Base-by-base conservation (phyloP, 2,329 filamentous ascomycete genomes). In the Intubia oerlemansii region DNA sequence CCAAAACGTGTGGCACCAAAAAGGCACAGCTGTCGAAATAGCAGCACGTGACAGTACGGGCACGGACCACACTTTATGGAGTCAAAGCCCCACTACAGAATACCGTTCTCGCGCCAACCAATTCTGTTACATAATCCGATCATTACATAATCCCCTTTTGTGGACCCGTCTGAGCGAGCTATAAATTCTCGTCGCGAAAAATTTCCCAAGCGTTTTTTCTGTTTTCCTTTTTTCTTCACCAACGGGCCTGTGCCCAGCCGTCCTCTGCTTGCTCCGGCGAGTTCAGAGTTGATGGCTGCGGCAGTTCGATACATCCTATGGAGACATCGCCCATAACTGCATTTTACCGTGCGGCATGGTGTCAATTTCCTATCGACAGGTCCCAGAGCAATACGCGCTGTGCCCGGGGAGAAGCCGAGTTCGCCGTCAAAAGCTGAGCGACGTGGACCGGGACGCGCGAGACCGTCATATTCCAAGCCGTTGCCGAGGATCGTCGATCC, bases 311-410 rank as follows among this genome's bases (percentile, higher is more conserved):
- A 69, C 65, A 56, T 46, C 48, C 51, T 39, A 80, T 72, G 77
- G 77, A 82, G 73, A 71, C 75, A 79, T 71, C 66, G 53, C 51
- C 49, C 49, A 52, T 48, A n/a, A n/a, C n/a, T n/a, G 45, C 32
- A 32, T 25, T 33, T 24, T 19, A 28, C 18, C 22, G n/a, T n/a
- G 22, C 28, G 27, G 24, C 53, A 71, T 81, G 77, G 68, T 82
- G 74, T 77, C 64, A 71, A 76, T 80, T 59, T 84, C 77, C 75
- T 70, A 79, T 82, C 77, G 80, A 91, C 82, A 88, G 78, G 72
- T 88, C 74, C 79, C 52, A 90, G 74, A 92, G 52, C 45, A 66
- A 88, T 56, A 8, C n/a, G n/a, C 52, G 54, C 59, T 58, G 17
- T 51, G 55, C 26, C 57, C 52, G 53, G 52, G 56, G 55, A 25